Conservation (phyloP, 352 stramenopile species). For the Pythium dissotocum region DNA sequence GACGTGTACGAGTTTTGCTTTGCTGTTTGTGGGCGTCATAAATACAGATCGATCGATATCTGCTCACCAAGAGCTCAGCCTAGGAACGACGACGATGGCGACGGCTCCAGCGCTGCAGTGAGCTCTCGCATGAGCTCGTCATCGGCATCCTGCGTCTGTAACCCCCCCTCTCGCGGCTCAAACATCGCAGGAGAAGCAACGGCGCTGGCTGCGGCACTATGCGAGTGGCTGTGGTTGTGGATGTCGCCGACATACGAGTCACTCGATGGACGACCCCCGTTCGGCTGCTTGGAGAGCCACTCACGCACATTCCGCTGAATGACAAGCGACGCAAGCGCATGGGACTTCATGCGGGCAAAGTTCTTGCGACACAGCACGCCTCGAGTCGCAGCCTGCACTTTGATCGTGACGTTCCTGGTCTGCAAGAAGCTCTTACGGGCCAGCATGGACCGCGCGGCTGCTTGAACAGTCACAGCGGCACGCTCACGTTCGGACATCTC, state of each 20-base stretch:
- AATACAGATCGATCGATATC: slow-evolving; percentile 10
- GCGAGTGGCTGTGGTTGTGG: not conserved
- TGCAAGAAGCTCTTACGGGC: slow-evolving; percentile 82
- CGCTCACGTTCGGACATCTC: slow-evolving; percentile 62
- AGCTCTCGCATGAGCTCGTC: slow-evolving; percentile 23
- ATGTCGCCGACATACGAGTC: not conserved
- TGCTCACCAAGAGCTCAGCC: not conserved
- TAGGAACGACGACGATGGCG: slow-evolving; percentile 3
- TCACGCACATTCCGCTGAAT: slow-evolving; percentile 87
- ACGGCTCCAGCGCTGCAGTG: slow-evolving; percentile 16
- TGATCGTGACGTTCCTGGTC: slow-evolving; percentile 85
- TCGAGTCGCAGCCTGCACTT: slow-evolving; percentile 81
- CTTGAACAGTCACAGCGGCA: slow-evolving; percentile 83
- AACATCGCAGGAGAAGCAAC: not conserved
- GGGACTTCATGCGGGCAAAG: slow-evolving; percentile 85
- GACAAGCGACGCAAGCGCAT: slow-evolving; percentile 78
- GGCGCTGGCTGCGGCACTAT: not conserved
- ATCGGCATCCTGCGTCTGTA: slow-evolving; percentile 3
- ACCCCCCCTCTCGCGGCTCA: not conserved
- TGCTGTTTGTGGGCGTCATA: slow-evolving; percentile 11
- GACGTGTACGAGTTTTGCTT: not conserved
- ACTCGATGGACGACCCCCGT: not conserved
- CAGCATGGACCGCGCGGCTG: slow-evolving; percentile 81
- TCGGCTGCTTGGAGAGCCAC: slow-evolving; percentile 69
- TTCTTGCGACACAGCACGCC: slow-evolving; percentile 85